Base-by-base conservation (phyloP, 331 rosid genomes). In the Arachis monticola region DNA sequence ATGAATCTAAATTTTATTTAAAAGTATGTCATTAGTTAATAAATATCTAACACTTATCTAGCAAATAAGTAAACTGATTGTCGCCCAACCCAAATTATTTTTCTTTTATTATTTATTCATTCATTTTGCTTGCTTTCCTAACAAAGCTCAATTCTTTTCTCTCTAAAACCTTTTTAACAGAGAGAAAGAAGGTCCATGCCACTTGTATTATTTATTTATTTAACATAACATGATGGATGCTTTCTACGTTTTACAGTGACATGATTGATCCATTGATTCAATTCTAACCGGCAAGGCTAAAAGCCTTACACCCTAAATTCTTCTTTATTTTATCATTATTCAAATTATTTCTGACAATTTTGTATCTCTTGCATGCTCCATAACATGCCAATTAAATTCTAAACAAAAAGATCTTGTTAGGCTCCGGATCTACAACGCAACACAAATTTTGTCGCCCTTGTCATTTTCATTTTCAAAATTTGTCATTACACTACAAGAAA, bases 251-350 rank as follows among this genome's bases (percentile, higher is more conserved):
- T 79, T 80, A 84, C 96, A 77, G 79, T 83, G 73, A 72, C 79
- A 86, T 92, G 85, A 92, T 92, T 86, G 88, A 83, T 70, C 47
- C 83, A 82, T 80, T 83, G 85, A 87, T 89, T 84, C 80, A 83
- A 69, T 76, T 70, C 78, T 52, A 84, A 63, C 75, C 67, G 63
- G 80, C 80, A 74, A 75, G 85, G 80, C 82, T 66, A 76, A 84
- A 80, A 84, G 77, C 72, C 50, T 77, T 51, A 35, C 56, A 63
- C 70, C 71, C 13, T 75, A 67, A 60, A n/a, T 31, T 48, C 31
- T 73, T 77, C 45, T 38, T 58, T 52, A 17, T 73, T 46, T 67
- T 72, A 50, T 74, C 75, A 76, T 14, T 73, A 41, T 44, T 3
- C 7, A 22, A 27, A 77, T 42, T 70, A 79, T 70, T 79, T 84